A percentile compares a stretch with the other conserved stretches of the same genome.
Evolutionary conservation across 179 eudicot species (phyloP).

Genomic region (Camellia oleifera): DNA sequence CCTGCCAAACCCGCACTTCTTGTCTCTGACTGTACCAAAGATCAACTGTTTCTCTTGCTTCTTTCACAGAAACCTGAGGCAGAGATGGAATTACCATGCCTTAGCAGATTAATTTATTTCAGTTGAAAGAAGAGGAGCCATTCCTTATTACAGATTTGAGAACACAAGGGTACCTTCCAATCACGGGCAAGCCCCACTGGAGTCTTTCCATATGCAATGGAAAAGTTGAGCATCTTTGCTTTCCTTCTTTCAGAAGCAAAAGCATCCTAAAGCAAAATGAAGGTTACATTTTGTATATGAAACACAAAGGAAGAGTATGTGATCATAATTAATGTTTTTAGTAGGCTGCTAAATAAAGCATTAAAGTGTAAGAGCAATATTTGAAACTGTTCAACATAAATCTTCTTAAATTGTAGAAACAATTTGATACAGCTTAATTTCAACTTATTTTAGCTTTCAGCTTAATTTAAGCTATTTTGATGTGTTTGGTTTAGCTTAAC

Average conservation of each 20-base stretch:
- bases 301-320: neutral
- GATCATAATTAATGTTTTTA: neutral
- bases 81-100: neutral
- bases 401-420: neutral
- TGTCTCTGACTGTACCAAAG: slow-evolving; percentile 87
- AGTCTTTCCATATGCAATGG: slow-evolving; percentile 97
- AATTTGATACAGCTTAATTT: neutral
- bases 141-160: neutral
- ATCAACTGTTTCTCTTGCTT: slow-evolving; percentile 86
- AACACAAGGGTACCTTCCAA: slow-evolving; percentile 69
- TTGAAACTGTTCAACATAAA: neutral
- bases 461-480: no score
- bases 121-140: neutral
- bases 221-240: slow-evolving; percentile 98
- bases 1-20: slow-evolving; percentile 87
- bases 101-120: neutral
- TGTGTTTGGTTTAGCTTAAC: no score
- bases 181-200: slow-evolving; percentile 89
- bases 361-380: neutral
- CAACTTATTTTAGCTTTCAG: no score
- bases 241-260: slow-evolving; percentile 98
- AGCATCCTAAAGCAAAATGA: slow-evolving; percentile 57
- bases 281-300: neutral
- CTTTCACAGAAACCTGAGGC: slow-evolving; percentile 75
- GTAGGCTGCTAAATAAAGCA: neutral